These are phyloP conservation scores for Daldinia grandis DNA, from an alignment of 495 filamentous ascomycete species.

Conservation along the genomic window DNA sequence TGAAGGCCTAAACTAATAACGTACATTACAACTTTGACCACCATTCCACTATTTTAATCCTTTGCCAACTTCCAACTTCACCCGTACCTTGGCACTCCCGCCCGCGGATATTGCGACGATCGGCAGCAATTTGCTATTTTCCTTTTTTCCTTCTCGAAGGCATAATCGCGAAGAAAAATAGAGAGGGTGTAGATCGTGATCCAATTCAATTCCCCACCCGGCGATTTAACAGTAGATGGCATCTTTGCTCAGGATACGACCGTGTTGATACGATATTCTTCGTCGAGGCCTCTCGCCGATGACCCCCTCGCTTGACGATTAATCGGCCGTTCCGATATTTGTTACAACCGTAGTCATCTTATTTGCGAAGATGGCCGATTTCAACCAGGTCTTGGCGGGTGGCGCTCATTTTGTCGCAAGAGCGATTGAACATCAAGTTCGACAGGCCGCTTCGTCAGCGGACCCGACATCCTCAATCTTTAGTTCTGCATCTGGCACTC, in stretches of 20 bases:
- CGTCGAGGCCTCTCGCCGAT: constrained; percentile 40
- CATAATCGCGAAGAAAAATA: not conserved
- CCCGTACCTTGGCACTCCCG: constrained; percentile 13
- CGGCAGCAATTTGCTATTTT: constrained; percentile 24
- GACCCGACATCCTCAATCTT: constrained; percentile 17
- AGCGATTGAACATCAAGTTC: constrained; percentile 42
- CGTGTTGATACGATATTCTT: constrained; percentile 31
- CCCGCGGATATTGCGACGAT: constrained; percentile 11
- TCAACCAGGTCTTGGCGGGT: constrained; percentile 45
- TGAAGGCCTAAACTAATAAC: constrained; percentile 28
- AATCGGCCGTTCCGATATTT: constrained; percentile 22
- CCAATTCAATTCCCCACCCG: constrained; percentile 3
- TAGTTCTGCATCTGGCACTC: constrained; percentile 15
- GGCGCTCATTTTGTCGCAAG: constrained; percentile 47
- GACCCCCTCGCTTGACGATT: constrained; percentile 30
- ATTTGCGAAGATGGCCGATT: constrained; percentile 41
- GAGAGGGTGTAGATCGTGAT: not conserved
- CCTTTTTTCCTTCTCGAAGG: constrained; percentile 5
- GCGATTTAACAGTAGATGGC: constrained; percentile 37
- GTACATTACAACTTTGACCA: constrained; percentile 16
- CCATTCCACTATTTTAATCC: constrained; percentile 24
- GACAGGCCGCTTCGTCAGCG: constrained; percentile 32
- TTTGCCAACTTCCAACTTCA: constrained; percentile 34
- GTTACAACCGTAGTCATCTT: not conserved
- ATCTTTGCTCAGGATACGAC: constrained; percentile 19